Conservation (phyloP, 805 yeast species). For the Schizosaccharomyces cryophilus region DNA sequence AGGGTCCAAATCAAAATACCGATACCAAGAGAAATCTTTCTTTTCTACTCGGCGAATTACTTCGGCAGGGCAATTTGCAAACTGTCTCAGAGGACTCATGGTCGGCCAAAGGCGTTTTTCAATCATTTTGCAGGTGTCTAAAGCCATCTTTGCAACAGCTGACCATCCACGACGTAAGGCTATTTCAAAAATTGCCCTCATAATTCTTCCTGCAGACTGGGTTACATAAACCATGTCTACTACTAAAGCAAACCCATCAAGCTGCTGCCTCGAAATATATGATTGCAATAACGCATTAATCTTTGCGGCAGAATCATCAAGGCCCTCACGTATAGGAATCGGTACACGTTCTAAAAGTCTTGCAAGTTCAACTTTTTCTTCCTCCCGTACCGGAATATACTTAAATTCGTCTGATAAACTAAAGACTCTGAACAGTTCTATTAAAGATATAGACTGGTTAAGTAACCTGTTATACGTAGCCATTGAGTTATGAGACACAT, state of each 20-base stretch:
- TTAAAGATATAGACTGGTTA: conserved; percentile 37
- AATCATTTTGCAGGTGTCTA: conserved; percentile 55
- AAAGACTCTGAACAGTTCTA: conserved; percentile 57
- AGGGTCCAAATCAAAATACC: conserved; percentile 44
- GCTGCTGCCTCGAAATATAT: conserved; percentile 47
- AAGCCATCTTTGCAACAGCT: conserved; percentile 26
- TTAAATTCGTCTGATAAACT: conserved; percentile 67
- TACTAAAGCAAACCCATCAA: conserved; percentile 76
- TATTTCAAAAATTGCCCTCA: conserved; percentile 68
- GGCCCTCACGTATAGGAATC: conserved; percentile 53
- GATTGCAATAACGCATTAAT: conserved; percentile 62
- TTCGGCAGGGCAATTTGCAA: conserved; percentile 41
- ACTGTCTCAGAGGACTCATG: conserved; percentile 69
- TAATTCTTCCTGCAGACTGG: conserved; percentile 74
- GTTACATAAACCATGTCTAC: conserved; percentile 84
- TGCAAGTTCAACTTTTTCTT: conserved; percentile 51
- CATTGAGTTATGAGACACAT: conserved; percentile 55
- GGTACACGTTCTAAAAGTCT: conserved; percentile 56
- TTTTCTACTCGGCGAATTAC: conserved; percentile 52
- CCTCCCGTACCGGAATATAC: conserved; percentile 61
- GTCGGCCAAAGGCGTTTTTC: conserved; percentile 66
- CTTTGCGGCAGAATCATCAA: conserved; percentile 52
- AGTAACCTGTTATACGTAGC: conserved; percentile 36
- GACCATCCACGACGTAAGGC: conserved; percentile 53
- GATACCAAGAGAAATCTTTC: conserved; percentile 60